Conservation (phyloP, 192 early-diverging fungal genomes). For the Nowakowskiella sp. region DNA sequence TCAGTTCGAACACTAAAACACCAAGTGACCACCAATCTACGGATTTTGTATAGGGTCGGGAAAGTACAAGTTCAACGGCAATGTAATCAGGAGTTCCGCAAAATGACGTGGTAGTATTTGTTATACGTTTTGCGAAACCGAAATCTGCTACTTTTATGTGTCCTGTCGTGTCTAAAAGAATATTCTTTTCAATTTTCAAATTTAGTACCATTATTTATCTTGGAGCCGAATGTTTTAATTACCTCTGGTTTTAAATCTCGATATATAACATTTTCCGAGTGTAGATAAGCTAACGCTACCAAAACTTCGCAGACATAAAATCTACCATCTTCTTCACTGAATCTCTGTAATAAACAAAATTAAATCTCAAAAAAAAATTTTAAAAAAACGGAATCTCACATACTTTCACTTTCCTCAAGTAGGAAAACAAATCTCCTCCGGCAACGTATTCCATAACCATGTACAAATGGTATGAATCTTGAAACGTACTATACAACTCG, state of each 20-base stretch:
- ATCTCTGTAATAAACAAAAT: conserved; percentile 32
- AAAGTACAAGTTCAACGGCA: conserved; percentile 80
- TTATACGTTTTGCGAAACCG: conserved; percentile 89
- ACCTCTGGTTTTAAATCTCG: conserved; percentile 73
- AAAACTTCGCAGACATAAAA: conserved; percentile 72
- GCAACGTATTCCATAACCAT: conserved; percentile 52
- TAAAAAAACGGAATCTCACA: not conserved
- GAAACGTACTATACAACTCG: conserved; percentile 47
- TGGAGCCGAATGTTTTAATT: too few relatives aligned
- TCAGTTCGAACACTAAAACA: conserved; percentile 78
- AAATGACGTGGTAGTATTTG: conserved; percentile 85
- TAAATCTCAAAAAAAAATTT: not conserved
- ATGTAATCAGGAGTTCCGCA: conserved; percentile 99
- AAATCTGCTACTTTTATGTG: conserved; percentile 96
- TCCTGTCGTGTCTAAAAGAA: conserved; percentile 88
- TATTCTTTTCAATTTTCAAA: conserved; percentile 66
- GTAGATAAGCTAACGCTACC: conserved; percentile 70
- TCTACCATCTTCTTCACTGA: conserved; percentile 62
- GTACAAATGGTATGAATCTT: conserved; percentile 39
- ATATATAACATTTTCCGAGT: conserved; percentile 67
- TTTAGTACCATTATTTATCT: too few relatives aligned
- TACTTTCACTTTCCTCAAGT: conserved; percentile 36
- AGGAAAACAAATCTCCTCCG: conserved; percentile 49
- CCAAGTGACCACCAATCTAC: conserved; percentile 99
- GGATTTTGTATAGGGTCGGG: conserved; percentile 82